Conservation (phyloP, 306 rosid species). For the Urtica urens region DNA sequence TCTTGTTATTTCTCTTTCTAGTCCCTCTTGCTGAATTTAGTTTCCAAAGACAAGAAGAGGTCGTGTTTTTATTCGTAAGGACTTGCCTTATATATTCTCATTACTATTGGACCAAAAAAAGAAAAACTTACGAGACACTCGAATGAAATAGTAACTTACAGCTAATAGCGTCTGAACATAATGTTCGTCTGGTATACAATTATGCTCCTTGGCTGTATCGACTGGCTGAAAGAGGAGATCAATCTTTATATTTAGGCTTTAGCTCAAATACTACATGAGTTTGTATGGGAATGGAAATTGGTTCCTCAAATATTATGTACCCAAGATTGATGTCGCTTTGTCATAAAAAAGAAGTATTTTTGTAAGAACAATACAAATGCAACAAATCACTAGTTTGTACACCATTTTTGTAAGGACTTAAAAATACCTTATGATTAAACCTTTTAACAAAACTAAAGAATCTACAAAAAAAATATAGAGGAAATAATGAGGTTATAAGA, state of each 20-base stretch:
- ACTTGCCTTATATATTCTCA: too few relatives aligned
- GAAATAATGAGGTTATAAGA: neutral
- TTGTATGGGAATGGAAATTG: conserved; percentile 1
- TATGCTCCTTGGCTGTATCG: conserved; percentile 74
- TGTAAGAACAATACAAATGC: too few relatives aligned
- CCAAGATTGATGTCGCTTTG: too few relatives aligned
- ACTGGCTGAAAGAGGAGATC: conserved; percentile 53
- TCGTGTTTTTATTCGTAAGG: neutral
- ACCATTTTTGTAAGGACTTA: too few relatives aligned
- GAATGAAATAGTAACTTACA: conserved; percentile 37
- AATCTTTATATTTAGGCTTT: neutral
- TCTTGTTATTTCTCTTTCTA: conserved; percentile 71
- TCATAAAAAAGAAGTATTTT: too few relatives aligned
- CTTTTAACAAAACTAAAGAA: too few relatives aligned
- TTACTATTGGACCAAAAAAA: too few relatives aligned
- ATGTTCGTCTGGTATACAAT: conserved; percentile 98
- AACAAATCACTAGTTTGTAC: too few relatives aligned
- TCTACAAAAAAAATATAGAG: too few relatives aligned
- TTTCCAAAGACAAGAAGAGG: conserved; percentile 13
- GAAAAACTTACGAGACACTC: too few relatives aligned
- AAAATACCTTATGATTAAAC: too few relatives aligned
- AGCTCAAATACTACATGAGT: neutral
- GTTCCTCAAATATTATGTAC: too few relatives aligned
- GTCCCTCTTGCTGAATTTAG: conserved; percentile 60
- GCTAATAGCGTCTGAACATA: conserved; percentile 88